phyloP scores from a whole-genome alignment of 768 basidiomycete species.

The Termitomyces bulborhizus region DNA sequence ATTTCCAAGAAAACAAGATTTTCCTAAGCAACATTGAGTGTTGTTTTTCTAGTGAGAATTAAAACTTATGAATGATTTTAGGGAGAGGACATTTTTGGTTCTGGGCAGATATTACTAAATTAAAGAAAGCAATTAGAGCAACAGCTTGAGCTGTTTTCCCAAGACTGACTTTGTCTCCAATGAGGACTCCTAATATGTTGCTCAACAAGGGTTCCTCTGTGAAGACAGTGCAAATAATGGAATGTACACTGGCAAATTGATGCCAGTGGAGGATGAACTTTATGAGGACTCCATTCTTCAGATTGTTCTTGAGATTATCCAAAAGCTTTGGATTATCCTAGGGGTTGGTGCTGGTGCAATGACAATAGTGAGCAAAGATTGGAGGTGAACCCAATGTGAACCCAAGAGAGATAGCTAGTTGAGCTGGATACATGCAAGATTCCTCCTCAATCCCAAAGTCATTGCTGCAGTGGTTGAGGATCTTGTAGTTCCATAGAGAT shows the following conservation, averaged over 20 bases:
- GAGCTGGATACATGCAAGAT: constrained; percentile 1
- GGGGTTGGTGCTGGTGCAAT: constrained; percentile 12
- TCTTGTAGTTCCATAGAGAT: neutral
- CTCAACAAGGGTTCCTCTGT: neutral
- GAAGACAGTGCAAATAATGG: constrained; percentile 14
- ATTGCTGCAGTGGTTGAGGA: constrained; percentile 5
- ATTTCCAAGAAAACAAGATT: neutral
- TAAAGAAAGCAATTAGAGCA: constrained; percentile 15
- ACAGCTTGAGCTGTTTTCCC: constrained; percentile 23
- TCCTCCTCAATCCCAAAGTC: constrained; percentile 9
- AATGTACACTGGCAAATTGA: constrained; percentile 17
- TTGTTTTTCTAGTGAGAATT: no score
- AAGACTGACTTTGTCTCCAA: constrained; percentile 25
- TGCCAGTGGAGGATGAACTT: constrained; percentile 19
- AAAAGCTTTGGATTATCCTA: constrained; percentile 12
- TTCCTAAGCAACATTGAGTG: neutral
- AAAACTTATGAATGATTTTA: neutral
- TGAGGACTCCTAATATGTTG: constrained; percentile 9
- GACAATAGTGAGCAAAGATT: constrained; percentile 16
- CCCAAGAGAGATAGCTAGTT: constrained; percentile 13
- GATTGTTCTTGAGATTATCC: neutral
- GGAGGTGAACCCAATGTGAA: constrained; percentile 14
- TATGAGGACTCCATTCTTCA: neutral
- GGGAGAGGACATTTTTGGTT: neutral
- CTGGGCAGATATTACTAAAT: constrained; percentile 5